Percentiles rank a stretch among this genome's conserved stretches.
Evolutionary conservation across 257 asterid species (phyloP).

Genomic region (Solanum sitiens): DNA sequence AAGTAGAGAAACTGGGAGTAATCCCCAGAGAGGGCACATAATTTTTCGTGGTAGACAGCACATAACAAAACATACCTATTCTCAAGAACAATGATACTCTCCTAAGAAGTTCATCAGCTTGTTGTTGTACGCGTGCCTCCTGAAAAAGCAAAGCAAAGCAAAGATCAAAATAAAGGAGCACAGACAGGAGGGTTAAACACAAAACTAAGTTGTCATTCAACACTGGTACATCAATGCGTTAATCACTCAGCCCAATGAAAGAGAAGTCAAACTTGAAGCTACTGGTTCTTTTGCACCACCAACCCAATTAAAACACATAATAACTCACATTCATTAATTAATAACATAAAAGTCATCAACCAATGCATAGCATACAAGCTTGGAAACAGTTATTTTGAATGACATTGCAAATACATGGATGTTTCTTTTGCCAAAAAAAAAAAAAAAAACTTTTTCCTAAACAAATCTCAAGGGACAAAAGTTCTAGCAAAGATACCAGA

Average conservation of each 20-base stretch:
- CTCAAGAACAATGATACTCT: slow-evolving; percentile 4
- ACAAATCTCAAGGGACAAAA: neutral
- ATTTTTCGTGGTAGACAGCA: neutral
- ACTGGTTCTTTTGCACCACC: neutral
- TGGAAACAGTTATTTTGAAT: neutral
- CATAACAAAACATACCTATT: neutral
- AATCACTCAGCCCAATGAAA: neutral
- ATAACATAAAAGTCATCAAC: neutral
- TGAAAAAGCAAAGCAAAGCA: slow-evolving; percentile 5
- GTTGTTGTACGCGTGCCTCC: slow-evolving; percentile 37
- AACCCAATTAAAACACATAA: neutral
- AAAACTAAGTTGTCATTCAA: neutral
- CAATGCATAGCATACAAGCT: neutral
- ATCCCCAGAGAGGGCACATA: slow-evolving; percentile 1
- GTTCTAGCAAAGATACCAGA: neutral
- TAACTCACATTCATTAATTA: neutral
- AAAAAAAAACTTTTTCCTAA: neutral
- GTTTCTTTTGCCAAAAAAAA: neutral
- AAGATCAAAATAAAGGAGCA: slow-evolving; percentile 5
- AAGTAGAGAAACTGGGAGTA: slow-evolving; percentile 3
- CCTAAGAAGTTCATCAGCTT: slow-evolving; percentile 8
- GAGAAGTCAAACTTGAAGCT: neutral
- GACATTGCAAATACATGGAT: neutral
- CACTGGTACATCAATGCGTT: neutral
- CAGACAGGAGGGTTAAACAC: neutral